Conservation (phyloP, 768 basidiomycete species). For the Melanogaster broomeanus region DNA sequence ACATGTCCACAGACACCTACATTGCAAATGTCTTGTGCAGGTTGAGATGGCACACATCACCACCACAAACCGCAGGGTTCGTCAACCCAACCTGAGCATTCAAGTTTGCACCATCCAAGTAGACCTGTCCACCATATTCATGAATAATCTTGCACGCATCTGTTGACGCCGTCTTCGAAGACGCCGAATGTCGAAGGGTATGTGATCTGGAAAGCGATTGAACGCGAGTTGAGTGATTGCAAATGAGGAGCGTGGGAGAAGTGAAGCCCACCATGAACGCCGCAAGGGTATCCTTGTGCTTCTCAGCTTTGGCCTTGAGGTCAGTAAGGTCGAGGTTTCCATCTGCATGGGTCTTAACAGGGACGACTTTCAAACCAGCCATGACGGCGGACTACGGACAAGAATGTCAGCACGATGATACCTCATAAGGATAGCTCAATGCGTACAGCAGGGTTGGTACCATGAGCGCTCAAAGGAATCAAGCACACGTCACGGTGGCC, state of each 20-base stretch:
- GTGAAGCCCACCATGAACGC: conserved; percentile 81
- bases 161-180: conserved; percentile 88
- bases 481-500: conserved; percentile 86
- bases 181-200: conserved; percentile 98
- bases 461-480: conserved; percentile 95
- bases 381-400: conserved; percentile 84
- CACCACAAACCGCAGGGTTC: conserved; percentile 92
- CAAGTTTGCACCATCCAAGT: conserved; percentile 93
- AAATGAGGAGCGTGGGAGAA: conserved; percentile 12
- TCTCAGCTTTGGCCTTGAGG: conserved; percentile 82
- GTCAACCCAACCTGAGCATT: conserved; percentile 94
- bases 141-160: conserved; percentile 94
- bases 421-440: neutral
- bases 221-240: conserved; percentile 1
- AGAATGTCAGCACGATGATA: conserved; percentile 14
- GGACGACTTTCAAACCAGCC: conserved; percentile 95
- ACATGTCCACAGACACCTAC: conserved; percentile 41
- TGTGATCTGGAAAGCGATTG: conserved; percentile 62
- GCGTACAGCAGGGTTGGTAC: conserved; percentile 95
- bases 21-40: conserved; percentile 98
- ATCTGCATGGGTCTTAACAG: conserved; percentile 86
- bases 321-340: conserved; percentile 91
- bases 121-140: conserved; percentile 94
- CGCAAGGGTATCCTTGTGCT: conserved; percentile 89
- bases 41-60: conserved; percentile 98